Conservation (phyloP, 345 rosid species). For the Brassica nigra region DNA sequence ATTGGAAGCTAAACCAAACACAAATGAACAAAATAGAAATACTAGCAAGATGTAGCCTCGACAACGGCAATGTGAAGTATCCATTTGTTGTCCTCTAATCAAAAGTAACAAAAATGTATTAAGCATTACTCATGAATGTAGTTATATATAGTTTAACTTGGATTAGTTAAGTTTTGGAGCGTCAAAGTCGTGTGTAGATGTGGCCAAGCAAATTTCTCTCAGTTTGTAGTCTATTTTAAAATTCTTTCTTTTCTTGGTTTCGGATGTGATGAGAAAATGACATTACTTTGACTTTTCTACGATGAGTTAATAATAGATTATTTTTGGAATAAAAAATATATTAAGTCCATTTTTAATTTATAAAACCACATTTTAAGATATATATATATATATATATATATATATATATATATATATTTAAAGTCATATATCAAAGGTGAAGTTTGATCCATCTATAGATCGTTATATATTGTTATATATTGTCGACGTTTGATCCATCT, state of each 20-base stretch:
- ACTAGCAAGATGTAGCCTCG: neutral
- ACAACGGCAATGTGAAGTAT: neutral
- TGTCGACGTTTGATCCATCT: slow-evolving; percentile 73
- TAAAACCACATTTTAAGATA: too few species aligned
- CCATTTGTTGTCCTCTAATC: neutral
- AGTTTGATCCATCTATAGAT: too few species aligned
- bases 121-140: neutral
- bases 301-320: too few species aligned
- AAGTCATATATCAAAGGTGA: too few species aligned
- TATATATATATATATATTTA: too few species aligned
- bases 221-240: too few species aligned
- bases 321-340: too few species aligned
- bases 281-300: too few species aligned
- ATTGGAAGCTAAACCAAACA: neutral
- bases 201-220: neutral
- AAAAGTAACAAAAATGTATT: neutral
- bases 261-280: too few species aligned
- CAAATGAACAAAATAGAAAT: neutral
- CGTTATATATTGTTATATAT: neutral
- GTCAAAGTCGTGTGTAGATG: neutral
- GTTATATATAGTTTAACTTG: neutral
- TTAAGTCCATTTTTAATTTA: too few species aligned
- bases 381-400: too few species aligned
- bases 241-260: too few species aligned
- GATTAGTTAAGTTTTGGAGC: neutral